Evolutionary conservation across 306 rosid species (phyloP), one percentile per base, ranked within the genome.

Genomic region (Nissolia schottii): DNA sequence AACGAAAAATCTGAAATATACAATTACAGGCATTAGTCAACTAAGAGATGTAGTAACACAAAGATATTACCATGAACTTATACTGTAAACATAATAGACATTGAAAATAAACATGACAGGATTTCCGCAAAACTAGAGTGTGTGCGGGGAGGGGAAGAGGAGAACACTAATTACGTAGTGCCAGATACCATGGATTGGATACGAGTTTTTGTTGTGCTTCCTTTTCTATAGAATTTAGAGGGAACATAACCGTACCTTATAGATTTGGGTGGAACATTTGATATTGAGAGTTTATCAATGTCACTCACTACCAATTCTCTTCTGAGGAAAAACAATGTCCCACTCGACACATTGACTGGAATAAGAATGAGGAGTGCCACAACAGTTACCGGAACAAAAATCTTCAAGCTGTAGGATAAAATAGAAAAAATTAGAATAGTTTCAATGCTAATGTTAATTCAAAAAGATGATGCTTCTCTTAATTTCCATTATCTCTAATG

Each of bases 321-420:
- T 86, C 60, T 82, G 8, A 91, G 81, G 91, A 91, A 94, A 79
- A 77, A 78, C 19, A 94, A 62, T 58, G 96, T 81, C 67, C 96
- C 99, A 78, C 92, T 89, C 27, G 96, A 94, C 11, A 88, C 91
- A 84, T 94, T 94, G 70, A 94, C 99, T 29, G 97, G 97, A 67
- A 94, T 89, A 64, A 94, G 96, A 59, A 91, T 61, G 70, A 91
- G 86, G 56, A 94, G 97, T n/a, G 99, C 96, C 64, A 91, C 86
- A 61, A 91, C 46, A 15, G 97, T 60, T 46, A 82, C 55, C 18
- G 97, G 99, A 58, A 86, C 71, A 78, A 94, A 94, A 78, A 94
- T 85, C 86, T 94, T 94, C 73, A 94, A 82, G 59, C 99, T 94
- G 88, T 31, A 65, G 54, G 10, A 69, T 27, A 13, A 73, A 18